Conservation (phyloP, 2,329 filamentous ascomycete species). For the Lasiodiplodia gonubiensis region DNA sequence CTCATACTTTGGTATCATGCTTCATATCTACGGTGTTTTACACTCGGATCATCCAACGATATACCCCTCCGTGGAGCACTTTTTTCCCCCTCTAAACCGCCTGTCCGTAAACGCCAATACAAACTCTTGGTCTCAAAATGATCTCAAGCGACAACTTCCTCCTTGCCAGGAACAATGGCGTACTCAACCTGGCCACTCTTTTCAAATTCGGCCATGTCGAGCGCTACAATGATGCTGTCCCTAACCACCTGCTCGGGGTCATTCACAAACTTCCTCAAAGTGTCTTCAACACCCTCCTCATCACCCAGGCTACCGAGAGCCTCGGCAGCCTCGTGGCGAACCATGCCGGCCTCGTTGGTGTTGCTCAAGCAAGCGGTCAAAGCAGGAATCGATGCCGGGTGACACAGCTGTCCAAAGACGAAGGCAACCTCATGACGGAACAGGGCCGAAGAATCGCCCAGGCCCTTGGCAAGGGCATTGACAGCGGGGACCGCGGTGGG, state of each 20-base stretch:
- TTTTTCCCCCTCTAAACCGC: conserved; percentile 23
- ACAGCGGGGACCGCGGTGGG: conserved; percentile 89
- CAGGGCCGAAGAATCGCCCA: conserved; percentile 84
- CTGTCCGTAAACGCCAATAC: conserved; percentile 26
- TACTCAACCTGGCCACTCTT: conserved; percentile 88
- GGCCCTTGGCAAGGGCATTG: conserved; percentile 81
- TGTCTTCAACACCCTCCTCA: conserved; percentile 89
- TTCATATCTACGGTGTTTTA: conserved; percentile 24
- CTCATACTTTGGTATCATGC: conserved; percentile 25
- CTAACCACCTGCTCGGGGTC: conserved; percentile 93
- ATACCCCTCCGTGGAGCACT: conserved; percentile 19
- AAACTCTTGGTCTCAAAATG: background rate
- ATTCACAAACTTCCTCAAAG: conserved; percentile 79
- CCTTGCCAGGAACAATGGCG: conserved; percentile 73
- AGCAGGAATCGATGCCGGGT: conserved; percentile 94
- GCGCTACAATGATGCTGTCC: conserved; percentile 91
- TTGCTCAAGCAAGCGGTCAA: conserved; percentile 80
- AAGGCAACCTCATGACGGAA: conserved; percentile 99
- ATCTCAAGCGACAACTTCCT: conserved; percentile 35
- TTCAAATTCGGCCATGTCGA: conserved; percentile 98
- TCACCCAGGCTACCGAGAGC: conserved; percentile 92
- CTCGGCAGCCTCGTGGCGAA: conserved; percentile 95
- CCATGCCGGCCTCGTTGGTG: conserved; percentile 87
- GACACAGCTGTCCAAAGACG: conserved; percentile 94
- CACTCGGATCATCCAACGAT: conserved; percentile 12